Base-by-base conservation (phyloP, 768 basidiomycete genomes). In the Suillus decipiens region DNA sequence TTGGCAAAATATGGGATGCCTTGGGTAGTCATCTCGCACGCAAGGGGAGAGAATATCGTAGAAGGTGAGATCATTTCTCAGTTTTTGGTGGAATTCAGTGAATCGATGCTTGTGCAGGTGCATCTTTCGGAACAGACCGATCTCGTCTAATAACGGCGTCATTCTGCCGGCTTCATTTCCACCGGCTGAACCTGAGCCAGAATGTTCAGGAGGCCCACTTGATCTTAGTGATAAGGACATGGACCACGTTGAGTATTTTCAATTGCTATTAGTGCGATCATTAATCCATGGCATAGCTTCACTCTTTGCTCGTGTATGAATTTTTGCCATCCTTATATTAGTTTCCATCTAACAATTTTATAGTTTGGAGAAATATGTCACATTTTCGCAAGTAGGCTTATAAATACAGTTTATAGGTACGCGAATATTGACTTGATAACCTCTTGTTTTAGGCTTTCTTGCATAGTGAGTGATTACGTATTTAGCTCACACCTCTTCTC, bases 221-320 rank as follows among this genome's bases (percentile, higher is more conserved):
- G 74, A 73, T 51, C 66, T 84, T n/a, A 79, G 79, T 5, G 72
- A 78, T 7, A 78, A 85, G 39, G 80, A 84, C 51, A 74, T 76
- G 50, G 80, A 81, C 62, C 79, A 85, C 77, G 85, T 86, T 57
- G 65, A 50, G 24, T 31, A 62, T 42, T 39, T 43, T 58, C 14
- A 37, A 19, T 17, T 41, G 28, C 19, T 17, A 41, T 57, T 19
- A 6, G 17, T 28, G 10, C 39, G 19, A 28, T n/a, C 7, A 28
- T 54, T 51, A 17, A 50, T 67, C 12, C 10, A 37, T 36, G 41
- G 10, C 43, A 41, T 53, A 88, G 85, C 75, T 88, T 10, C 86
- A 89, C 66, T 77, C 82, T 1, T 78, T 88, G 31, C 78, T 88
- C 19, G 80, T 86, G 86, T 88, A 69, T 61, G 84, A 14, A 28